phyloP scores from a whole-genome alignment of 1,284 basidiomycete species.

The Coniferiporia weirii region DNA sequence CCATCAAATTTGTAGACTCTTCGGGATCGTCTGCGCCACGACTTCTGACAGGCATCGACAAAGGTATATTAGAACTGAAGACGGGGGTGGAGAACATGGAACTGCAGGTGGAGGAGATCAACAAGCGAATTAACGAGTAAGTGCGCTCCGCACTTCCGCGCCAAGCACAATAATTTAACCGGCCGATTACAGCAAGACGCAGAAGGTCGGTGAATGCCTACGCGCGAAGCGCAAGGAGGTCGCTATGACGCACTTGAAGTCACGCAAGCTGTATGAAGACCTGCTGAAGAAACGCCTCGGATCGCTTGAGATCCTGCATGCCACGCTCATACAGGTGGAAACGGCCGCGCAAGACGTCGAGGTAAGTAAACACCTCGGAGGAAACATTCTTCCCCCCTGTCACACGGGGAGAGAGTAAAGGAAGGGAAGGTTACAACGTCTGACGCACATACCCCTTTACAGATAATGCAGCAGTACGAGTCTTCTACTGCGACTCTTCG shows the following conservation, averaged over 20 bases:
- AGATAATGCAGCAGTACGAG: conserved; percentile 87
- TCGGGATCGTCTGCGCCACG: conserved; percentile 12
- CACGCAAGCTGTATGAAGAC: conserved; percentile 77
- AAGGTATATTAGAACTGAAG: conserved; percentile 70
- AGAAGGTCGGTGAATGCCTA: conserved; percentile 61
- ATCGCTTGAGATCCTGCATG: conserved; percentile 69
- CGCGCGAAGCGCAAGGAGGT: conserved; percentile 64
- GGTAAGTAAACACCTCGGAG: conserved; percentile 37
- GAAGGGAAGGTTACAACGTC: no score
- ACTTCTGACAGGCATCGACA: conserved; percentile 63
- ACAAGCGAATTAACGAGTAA: conserved; percentile 64
- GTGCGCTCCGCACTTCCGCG: conserved; percentile 20
- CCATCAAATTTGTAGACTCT: conserved; percentile 66
- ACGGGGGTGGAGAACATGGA: conserved; percentile 61
- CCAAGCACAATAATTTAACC: background rate
- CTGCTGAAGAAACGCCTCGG: conserved; percentile 70
- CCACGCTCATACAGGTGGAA: conserved; percentile 79
- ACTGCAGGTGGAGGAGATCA: conserved; percentile 59
- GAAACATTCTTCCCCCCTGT: no score
- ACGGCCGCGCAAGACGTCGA: conserved; percentile 84
- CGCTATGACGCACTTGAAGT: conserved; percentile 72
- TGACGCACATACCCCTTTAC: conserved; percentile 1
- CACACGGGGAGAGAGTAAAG: no score
- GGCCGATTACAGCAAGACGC: conserved; percentile 47
- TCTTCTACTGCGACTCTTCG: conserved; percentile 75